Percentiles rank a stretch among this genome's conserved stretches.
Evolutionary conservation across 148 eudicot genomes (phyloP).

Genomic region (Tetragonia tetragonoides): DNA sequence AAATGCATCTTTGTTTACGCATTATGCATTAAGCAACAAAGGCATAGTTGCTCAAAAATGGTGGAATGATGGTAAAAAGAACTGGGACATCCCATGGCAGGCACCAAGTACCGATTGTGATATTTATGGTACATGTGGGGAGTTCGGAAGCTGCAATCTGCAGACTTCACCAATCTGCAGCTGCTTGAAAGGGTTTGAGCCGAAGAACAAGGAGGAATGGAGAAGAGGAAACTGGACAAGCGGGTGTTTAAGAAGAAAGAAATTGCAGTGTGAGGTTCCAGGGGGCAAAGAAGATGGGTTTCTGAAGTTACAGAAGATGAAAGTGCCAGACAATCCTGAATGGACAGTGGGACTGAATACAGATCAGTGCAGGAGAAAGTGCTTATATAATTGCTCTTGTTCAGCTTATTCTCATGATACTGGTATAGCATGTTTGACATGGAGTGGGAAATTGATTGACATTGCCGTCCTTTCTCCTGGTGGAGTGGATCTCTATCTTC

Average conservation of each 20-base stretch:
- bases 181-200: constrained; percentile 41
- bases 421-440: constrained; percentile 51
- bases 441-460: constrained; percentile 49
- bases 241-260: constrained; percentile 33
- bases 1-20: constrained; percentile 22
- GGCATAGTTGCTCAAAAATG: constrained; percentile 32
- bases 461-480: constrained; percentile 24
- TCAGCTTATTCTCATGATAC: constrained; percentile 43
- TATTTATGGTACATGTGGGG: constrained; percentile 36
- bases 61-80: constrained; percentile 28
- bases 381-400: constrained; percentile 51
- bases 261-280: constrained; percentile 33
- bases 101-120: constrained; percentile 34
- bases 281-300: constrained; percentile 48
- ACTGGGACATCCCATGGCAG: constrained; percentile 26
- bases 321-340: constrained; percentile 45
- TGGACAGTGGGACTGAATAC: constrained; percentile 30
- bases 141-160: constrained; percentile 32
- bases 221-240: constrained; percentile 30
- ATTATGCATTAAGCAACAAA: constrained; percentile 20
- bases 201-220: constrained; percentile 34
- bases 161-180: constrained; percentile 19
- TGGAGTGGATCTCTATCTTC: constrained; percentile 46
- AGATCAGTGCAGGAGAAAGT: constrained; percentile 39
- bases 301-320: constrained; percentile 30